A percentile compares a stretch with the other conserved stretches of the same genome.
phyloP scores from a whole-genome alignment of 768 basidiomycete genomes.

The Amylocystis lapponica region DNA sequence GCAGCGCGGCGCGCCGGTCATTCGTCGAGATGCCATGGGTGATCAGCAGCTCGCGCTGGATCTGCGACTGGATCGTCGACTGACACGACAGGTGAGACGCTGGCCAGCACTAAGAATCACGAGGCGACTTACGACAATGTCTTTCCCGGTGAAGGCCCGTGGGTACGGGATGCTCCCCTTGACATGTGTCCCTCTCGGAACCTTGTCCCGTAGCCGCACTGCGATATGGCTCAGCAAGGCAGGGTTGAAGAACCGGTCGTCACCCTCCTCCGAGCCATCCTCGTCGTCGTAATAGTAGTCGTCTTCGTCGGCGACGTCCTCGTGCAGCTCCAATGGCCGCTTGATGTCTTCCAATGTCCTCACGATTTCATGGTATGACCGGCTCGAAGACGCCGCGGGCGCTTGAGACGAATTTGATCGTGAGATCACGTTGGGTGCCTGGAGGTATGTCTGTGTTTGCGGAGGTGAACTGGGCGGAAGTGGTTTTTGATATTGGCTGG shows the following conservation, averaged over 20 bases:
- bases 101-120: too few species aligned
- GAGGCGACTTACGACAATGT: constrained; percentile 72
- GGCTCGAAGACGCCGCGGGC: constrained; percentile 14
- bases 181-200: constrained; percentile 80
- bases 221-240: constrained; percentile 85
- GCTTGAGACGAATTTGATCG: constrained; percentile 23
- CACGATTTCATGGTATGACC: constrained; percentile 20
- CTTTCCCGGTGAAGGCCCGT: constrained; percentile 88
- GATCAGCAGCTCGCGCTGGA: constrained; percentile 77
- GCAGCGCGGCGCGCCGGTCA: constrained; percentile 78
- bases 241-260: constrained; percentile 84
- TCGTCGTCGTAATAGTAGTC: constrained; percentile 53
- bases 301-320: constrained; percentile 43
- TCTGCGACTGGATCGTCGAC: constrained; percentile 85
- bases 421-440: constrained; percentile 26
- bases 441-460: constrained; percentile 7
- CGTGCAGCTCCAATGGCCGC: constrained; percentile 37
- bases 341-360: constrained; percentile 26
- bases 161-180: constrained; percentile 93
- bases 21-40: constrained; percentile 68
- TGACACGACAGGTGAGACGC: too few species aligned
- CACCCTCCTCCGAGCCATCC: constrained; percentile 40
- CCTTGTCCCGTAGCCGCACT: constrained; percentile 83
- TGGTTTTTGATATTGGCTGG: neutral
- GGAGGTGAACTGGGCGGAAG: too few species aligned